These are phyloP conservation scores for Pyrenochaeta sp. DNA, from an alignment of 2,329 filamentous ascomycete genomes.

Conservation along the genomic window DNA sequence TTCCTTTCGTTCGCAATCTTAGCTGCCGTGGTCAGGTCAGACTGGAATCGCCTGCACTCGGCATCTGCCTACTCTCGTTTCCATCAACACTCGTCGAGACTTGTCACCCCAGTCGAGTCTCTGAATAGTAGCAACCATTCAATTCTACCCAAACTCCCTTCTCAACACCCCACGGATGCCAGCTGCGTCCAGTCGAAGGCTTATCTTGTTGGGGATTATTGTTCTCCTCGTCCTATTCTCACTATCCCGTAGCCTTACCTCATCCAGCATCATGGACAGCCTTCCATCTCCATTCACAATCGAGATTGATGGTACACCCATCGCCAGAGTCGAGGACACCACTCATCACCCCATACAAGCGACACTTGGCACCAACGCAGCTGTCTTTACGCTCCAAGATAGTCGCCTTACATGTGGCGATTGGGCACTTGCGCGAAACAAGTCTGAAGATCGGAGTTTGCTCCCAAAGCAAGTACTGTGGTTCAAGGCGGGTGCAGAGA, in stretches of 20 bases:
- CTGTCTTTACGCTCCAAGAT: conserved; percentile 34
- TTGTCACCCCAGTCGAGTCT: neutral
- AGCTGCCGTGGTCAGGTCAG: neutral
- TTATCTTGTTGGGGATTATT: conserved; percentile 4
- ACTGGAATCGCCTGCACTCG: neutral
- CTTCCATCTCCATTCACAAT: conserved; percentile 34
- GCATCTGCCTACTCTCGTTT: neutral
- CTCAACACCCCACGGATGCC: neutral
- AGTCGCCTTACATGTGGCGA: conserved; percentile 27
- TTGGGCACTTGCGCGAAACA: conserved; percentile 29
- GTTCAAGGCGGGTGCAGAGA: conserved; percentile 26
- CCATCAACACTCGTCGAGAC: neutral
- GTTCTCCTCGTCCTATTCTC: conserved; percentile 12
- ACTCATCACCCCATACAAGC: conserved; percentile 24
- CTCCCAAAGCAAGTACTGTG: conserved; percentile 35
- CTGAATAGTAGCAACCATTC: neutral
- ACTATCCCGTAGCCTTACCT: conserved; percentile 11
- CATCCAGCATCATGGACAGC: conserved; percentile 27
- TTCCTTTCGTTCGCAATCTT: neutral
- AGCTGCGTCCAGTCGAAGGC: neutral
- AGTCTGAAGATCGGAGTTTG: conserved; percentile 32
- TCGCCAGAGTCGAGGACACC: conserved; percentile 18
- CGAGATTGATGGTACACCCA: conserved; percentile 32
- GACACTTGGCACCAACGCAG: conserved; percentile 26
- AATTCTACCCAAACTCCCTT: neutral